Evolutionary conservation across 129 eudicot species (phyloP), one percentile per base, ranked within the genome.

Genomic region (Artemisia annua): DNA sequence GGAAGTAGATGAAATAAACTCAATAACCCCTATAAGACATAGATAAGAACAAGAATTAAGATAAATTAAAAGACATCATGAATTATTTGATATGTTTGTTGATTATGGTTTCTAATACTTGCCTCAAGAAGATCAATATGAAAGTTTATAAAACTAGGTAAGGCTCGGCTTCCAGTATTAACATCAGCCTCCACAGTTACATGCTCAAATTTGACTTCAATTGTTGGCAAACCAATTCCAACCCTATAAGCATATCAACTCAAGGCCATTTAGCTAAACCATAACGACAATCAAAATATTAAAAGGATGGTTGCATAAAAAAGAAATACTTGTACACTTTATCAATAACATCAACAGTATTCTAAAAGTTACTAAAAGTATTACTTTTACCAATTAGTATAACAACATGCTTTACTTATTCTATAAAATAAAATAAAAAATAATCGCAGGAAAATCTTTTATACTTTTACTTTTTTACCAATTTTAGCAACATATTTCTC

Each of bases 151-250:
- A 91, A 84, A 57, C 92, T 82, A 3, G 97, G 92, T 80, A 88
- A 75, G 65, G 96, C 87, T 74, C 96, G 75, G 72, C 96, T 79
- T 51, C 97, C 97, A 5, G 86, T 87, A 60, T 82, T 77, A 65
- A 86, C 96, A 80, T 91, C 92, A 22, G 96, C 92, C 26, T 87
- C 92, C 57, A 91, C 74, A 32, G 74, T 88, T 30, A 91, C 71
- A 76, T 88, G 80, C 82, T 91, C 86, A 55, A 67, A 91, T 65
- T 83, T 81, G 5, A 91, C 97, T 83, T 91, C 97, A 61, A 88
- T 84, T 17, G 96, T 91, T 17, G 97, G 97, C 87, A 88, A 30
- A 5, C 84, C 90, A 44, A 91, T 82, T 61, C 97, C 97, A 84
- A 91, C 97, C 63, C 97, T 91, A 65, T 7, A 71, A 48, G 75